Evolutionary conservation across 139 green algal species (phyloP).

Genomic region (Chloropicon primus): DNA sequence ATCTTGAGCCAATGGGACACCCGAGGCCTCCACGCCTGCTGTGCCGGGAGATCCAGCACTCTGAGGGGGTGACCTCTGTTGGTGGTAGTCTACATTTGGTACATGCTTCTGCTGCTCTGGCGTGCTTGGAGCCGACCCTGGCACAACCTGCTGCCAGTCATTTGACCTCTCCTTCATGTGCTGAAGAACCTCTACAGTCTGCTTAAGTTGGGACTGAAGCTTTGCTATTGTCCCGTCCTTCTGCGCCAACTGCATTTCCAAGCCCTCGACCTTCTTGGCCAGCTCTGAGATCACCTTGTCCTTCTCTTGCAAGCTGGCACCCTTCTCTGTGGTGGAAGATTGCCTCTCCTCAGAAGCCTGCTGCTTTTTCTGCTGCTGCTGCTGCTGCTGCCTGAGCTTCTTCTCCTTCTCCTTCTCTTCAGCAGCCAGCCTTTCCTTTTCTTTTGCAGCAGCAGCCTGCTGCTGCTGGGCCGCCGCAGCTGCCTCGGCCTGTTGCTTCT

Average conservation of each 20-base stretch:
- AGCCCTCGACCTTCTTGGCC: background rate
- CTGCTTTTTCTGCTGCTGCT: conserved; percentile 7
- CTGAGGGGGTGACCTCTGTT: background rate
- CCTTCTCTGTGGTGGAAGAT: background rate
- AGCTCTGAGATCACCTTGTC: background rate
- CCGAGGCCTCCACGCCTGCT: background rate
- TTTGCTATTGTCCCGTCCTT: background rate
- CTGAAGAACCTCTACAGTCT: background rate
- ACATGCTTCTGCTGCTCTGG: background rate
- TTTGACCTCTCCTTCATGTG: background rate
- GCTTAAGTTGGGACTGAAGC: background rate
- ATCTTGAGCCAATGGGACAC: background rate
- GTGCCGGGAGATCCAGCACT: background rate
- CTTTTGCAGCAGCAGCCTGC: background rate
- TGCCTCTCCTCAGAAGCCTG: conserved; percentile 24
- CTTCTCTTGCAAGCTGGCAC: background rate
- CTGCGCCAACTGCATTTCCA: background rate
- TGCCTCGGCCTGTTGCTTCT: conserved; percentile 11
- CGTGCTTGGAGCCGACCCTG: background rate
- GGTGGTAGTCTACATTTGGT: too few species aligned
- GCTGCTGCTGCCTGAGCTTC: conserved; percentile 1
- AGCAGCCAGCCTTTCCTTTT: conserved; percentile 14
- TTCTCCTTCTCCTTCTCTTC: conserved; percentile 40
- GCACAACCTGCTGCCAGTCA: background rate
- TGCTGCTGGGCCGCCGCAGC: conserved; percentile 31